Conservation (phyloP, 805 yeast species). For the Dipodascus albidus region DNA sequence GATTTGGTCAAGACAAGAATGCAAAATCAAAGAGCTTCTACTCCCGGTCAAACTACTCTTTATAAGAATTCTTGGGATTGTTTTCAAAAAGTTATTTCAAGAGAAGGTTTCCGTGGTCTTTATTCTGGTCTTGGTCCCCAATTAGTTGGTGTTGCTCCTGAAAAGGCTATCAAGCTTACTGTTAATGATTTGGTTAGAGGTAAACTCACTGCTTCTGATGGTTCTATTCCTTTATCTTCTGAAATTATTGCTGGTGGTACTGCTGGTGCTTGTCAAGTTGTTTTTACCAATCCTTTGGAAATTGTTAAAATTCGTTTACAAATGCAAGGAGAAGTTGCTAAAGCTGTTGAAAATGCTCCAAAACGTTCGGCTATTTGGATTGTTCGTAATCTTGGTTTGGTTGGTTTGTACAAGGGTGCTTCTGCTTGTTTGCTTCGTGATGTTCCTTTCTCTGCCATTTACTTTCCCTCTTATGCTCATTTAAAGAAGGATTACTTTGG, state of each 20-base stretch:
- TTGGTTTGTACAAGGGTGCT: constrained; percentile 86
- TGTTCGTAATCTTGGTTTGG: constrained; percentile 65
- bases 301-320: constrained; percentile 91
- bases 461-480: constrained; percentile 95
- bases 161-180: constrained; percentile 91
- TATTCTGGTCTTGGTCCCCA: constrained; percentile 93
- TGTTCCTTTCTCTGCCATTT: constrained; percentile 93
- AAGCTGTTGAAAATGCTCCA: constrained; percentile 26
- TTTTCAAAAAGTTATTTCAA: constrained; percentile 57
- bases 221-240: constrained; percentile 40
- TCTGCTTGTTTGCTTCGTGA: constrained; percentile 86
- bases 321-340: constrained; percentile 69
- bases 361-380: constrained; percentile 54
- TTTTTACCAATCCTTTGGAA: constrained; percentile 92
- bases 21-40: constrained; percentile 81
- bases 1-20: constrained; percentile 92
- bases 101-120: constrained; percentile 76
- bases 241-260: constrained; percentile 84
- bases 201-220: constrained; percentile 46
- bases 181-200: constrained; percentile 83
- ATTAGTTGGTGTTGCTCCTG: constrained; percentile 95
- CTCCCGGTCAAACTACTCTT: constrained; percentile 33
- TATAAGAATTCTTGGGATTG: constrained; percentile 83
- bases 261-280: constrained; percentile 95
- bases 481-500: constrained; percentile 71